Percentiles rank a stretch among this genome's conserved stretches.
Evolutionary conservation across 179 eudicot species (phyloP).

Genomic region (Patellifolia procumbens): DNA sequence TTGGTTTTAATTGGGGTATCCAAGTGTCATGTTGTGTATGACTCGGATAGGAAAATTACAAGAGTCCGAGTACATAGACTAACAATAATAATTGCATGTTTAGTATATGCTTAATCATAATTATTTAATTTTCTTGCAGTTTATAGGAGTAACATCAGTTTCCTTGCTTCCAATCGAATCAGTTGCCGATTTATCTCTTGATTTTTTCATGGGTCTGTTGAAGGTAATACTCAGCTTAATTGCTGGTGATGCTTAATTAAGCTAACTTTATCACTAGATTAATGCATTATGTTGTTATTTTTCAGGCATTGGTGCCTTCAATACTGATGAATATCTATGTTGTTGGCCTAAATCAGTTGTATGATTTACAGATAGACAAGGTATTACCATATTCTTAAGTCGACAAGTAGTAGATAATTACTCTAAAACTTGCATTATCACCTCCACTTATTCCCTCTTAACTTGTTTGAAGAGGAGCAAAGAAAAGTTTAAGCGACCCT

Average conservation of each 20-base stretch:
- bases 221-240: slow-evolving; percentile 32
- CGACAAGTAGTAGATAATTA: neutral
- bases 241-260: neutral
- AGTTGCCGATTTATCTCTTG: slow-evolving; percentile 35
- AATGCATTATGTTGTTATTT: neutral
- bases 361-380: slow-evolving; percentile 52
- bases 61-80: too few relatives aligned
- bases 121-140: slow-evolving; percentile 24
- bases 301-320: slow-evolving; percentile 45
- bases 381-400: slow-evolving; percentile 17
- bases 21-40: too few relatives aligned
- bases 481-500: too few relatives aligned
- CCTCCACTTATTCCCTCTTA: neutral
- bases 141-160: slow-evolving; percentile 50
- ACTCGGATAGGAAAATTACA: too few relatives aligned
- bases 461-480: too few relatives aligned
- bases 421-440: neutral
- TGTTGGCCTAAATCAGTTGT: slow-evolving; percentile 53
- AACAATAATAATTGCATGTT: too few relatives aligned
- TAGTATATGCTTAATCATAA: neutral
- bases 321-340: slow-evolving; percentile 51
- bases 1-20: too few relatives aligned
- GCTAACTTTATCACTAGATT: neutral
- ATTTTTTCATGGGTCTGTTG: slow-evolving; percentile 32
- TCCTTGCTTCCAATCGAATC: slow-evolving; percentile 49